Conservation (phyloP, 2,329 filamentous ascomycete species). For the Beauveria medogensis region DNA sequence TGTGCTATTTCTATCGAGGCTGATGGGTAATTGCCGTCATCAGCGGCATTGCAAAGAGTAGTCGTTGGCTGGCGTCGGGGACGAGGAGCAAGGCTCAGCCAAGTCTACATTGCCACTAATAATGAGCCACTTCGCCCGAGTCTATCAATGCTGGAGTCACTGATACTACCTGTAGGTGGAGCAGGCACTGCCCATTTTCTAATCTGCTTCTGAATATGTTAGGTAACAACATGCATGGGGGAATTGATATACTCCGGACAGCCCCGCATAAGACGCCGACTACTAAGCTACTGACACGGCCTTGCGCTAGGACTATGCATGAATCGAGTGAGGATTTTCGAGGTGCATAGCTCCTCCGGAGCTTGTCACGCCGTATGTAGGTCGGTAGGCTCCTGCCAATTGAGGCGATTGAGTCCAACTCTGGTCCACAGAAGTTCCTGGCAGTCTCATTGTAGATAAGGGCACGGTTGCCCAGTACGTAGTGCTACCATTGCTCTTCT, state of each 20-base stretch:
- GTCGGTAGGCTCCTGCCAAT: background rate
- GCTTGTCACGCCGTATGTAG: background rate
- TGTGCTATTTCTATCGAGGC: background rate
- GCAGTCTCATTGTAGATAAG: background rate
- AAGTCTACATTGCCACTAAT: background rate
- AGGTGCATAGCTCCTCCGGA: background rate
- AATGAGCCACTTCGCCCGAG: background rate
- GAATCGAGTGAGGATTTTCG: background rate
- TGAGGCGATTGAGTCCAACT: background rate
- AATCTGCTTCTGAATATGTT: background rate
- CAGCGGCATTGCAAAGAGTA: background rate
- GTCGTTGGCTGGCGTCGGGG: background rate
- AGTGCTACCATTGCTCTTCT: background rate
- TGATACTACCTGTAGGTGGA: background rate
- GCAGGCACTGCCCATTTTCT: background rate
- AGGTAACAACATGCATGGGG: background rate
- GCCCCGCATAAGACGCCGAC: background rate
- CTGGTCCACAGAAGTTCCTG: background rate
- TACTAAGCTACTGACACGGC: background rate
- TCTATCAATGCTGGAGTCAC: background rate
- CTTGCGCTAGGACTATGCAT: background rate
- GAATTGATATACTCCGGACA: background rate
- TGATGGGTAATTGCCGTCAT: background rate
- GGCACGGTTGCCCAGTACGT: background rate
- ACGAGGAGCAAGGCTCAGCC: background rate